phyloP scores from a whole-genome alignment of 352 stramenopile genomes.

The Globisporangium barbulae region DNA sequence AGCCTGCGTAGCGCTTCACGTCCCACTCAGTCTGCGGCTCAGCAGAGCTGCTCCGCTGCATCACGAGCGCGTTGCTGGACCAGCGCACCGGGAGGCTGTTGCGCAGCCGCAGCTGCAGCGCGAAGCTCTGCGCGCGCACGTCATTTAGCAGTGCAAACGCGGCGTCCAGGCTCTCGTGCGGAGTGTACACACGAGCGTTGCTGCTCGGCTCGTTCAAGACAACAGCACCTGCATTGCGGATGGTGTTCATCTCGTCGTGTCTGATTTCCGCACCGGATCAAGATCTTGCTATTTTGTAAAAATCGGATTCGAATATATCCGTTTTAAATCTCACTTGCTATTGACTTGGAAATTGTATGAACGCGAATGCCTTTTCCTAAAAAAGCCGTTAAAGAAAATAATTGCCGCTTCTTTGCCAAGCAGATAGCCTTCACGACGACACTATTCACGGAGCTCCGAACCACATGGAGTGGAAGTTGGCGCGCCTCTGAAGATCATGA shows the following conservation, averaged over 20 bases:
- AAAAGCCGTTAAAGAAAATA: no score
- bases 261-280: neutral
- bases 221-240: neutral
- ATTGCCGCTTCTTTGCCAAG: no score
- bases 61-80: slow-evolving; percentile 42
- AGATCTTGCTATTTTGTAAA: neutral
- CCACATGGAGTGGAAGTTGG: slow-evolving; percentile 51
- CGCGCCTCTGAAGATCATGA: slow-evolving; percentile 31
- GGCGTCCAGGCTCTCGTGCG: slow-evolving; percentile 27
- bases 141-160: slow-evolving; percentile 58
- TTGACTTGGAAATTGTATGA: no score
- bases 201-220: neutral
- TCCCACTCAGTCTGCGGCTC: neutral
- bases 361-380: no score
- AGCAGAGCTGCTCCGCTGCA: slow-evolving; percentile 20
- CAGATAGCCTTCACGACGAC: no score
- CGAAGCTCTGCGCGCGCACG: slow-evolving; percentile 40
- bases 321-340: no score
- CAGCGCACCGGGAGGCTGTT: slow-evolving; percentile 50
- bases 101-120: slow-evolving; percentile 43
- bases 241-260: neutral
- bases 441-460: slow-evolving; percentile 2
- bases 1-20: neutral
- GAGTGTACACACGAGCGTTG: neutral
- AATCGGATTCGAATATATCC: neutral